Conservation (phyloP, 202 grass and related monocot genomes). For the Musa balbisiana region DNA sequence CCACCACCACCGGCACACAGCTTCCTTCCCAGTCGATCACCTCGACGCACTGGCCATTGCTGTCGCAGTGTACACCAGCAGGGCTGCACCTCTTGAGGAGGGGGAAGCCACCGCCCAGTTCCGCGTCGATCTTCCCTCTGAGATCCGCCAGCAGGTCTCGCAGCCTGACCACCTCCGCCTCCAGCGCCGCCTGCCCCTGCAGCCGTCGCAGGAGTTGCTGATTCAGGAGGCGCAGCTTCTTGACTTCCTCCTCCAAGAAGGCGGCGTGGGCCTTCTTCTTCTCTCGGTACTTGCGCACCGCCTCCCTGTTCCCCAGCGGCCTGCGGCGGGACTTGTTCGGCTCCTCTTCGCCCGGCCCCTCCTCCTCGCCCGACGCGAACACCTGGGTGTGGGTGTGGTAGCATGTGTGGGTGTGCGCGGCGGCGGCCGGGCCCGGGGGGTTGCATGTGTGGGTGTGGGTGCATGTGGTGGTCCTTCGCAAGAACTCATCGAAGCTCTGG, state of each 20-base stretch:
- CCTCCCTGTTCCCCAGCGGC: constrained; percentile 66
- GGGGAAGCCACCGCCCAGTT: constrained; percentile 32
- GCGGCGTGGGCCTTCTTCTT: constrained; percentile 85
- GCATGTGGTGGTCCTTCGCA: constrained; percentile 51
- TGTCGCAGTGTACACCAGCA: constrained; percentile 41
- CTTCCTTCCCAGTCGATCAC: constrained; percentile 28
- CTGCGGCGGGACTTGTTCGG: constrained; percentile 32
- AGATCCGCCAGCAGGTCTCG: constrained; percentile 50
- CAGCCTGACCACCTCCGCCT: constrained; percentile 64
- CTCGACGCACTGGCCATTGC: constrained; percentile 3
- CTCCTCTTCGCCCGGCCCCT: constrained; percentile 28
- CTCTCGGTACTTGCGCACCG: constrained; percentile 85
- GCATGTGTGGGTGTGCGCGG: constrained; percentile 59
- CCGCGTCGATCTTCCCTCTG: constrained; percentile 56
- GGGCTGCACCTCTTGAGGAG: constrained; percentile 35
- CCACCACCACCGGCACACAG: constrained; percentile 24
- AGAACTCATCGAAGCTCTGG: constrained; percentile 57
- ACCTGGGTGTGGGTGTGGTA: constrained; percentile 69
- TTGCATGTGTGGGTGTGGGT: constrained; percentile 71
- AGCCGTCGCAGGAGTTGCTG: constrained; percentile 63
- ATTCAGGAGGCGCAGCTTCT: constrained; percentile 49
- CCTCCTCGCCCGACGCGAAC: constrained; percentile 28
- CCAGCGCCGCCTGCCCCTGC: constrained; percentile 49
- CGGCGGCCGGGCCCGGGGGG: constrained; percentile 34
- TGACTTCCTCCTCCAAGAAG: constrained; percentile 77